Conservation (phyloP, 352 stramenopile species). For the Pythium phragmiticola region DNA sequence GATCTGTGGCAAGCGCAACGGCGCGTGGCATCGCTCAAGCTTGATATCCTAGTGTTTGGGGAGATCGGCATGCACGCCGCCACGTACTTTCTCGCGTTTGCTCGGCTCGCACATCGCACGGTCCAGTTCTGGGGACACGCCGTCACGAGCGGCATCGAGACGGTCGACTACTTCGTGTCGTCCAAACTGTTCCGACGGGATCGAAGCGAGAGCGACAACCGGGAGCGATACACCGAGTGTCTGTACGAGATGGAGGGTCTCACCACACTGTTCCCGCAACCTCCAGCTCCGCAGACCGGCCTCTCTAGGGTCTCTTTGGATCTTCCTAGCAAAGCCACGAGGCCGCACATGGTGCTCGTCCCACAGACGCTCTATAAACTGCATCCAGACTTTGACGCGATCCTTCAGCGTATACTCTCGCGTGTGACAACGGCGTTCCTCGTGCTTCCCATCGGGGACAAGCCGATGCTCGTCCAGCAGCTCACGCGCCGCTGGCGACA, state of each 20-base stretch:
- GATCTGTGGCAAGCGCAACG: slow-evolving; percentile 31
- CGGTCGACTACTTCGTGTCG: slow-evolving; percentile 65
- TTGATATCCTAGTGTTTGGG: slow-evolving; percentile 67
- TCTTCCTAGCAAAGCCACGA: slow-evolving; percentile 10
- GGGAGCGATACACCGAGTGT: slow-evolving; percentile 43
- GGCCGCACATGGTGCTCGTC: slow-evolving; percentile 44
- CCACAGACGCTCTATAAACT: slow-evolving; percentile 77
- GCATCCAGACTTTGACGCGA: slow-evolving; percentile 53
- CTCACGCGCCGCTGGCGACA: slow-evolving; percentile 33
- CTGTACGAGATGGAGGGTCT: slow-evolving; percentile 58
- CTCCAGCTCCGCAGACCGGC: slow-evolving; percentile 1
- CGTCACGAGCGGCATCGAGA: slow-evolving; percentile 50
- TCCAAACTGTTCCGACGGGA: slow-evolving; percentile 38
- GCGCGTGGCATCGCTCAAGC: slow-evolving; percentile 31
- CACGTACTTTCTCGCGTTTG: slow-evolving; percentile 63
- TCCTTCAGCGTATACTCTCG: slow-evolving; percentile 42
- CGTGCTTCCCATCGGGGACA: slow-evolving; percentile 33
- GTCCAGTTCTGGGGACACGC: slow-evolving; percentile 63
- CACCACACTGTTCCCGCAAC: slow-evolving; percentile 43
- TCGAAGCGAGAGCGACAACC: neutral
- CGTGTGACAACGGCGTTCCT: slow-evolving; percentile 32
- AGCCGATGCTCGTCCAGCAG: slow-evolving; percentile 30
- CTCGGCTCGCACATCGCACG: slow-evolving; percentile 40
- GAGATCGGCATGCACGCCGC: slow-evolving; percentile 58
- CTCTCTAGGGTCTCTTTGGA: slow-evolving; percentile 17